Conservation (phyloP, 108 stramenopile species). For the Skeletonema marinoi region DNA sequence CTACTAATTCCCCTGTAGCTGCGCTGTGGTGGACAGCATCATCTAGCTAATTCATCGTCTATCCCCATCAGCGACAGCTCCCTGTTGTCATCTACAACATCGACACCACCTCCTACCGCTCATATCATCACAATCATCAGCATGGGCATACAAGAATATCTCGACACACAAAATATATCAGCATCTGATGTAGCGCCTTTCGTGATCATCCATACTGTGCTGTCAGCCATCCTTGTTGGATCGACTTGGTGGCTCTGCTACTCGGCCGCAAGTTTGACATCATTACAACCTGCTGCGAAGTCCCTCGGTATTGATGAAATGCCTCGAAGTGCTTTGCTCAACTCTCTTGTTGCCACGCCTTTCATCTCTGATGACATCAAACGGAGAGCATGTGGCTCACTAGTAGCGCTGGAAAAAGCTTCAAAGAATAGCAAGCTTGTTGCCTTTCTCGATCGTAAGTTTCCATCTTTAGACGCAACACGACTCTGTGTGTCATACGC, state of each 20-base stretch:
- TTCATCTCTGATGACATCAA: slow-evolving; percentile 31
- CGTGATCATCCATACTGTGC: slow-evolving; percentile 18
- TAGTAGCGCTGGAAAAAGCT: slow-evolving; percentile 9
- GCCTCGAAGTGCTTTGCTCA: slow-evolving; percentile 21
- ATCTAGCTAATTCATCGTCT: too few relatives aligned
- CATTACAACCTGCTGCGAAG: slow-evolving; percentile 3
- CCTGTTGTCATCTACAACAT: too few relatives aligned
- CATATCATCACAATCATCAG: not conserved
- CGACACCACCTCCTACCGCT: not conserved
- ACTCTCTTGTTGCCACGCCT: slow-evolving; percentile 14
- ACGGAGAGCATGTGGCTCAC: slow-evolving; percentile 3
- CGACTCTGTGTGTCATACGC: slow-evolving; percentile 42
- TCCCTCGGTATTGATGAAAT: slow-evolving; percentile 2
- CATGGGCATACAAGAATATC: slow-evolving; percentile 33
- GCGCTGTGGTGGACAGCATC: too few relatives aligned
- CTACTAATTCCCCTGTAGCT: too few relatives aligned
- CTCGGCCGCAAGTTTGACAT: slow-evolving; percentile 4
- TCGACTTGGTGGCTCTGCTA: slow-evolving; percentile 44
- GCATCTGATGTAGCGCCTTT: slow-evolving; percentile 32
- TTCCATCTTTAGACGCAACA: slow-evolving; percentile 41
- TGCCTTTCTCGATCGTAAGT: slow-evolving; percentile 29
- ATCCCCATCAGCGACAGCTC: too few relatives aligned
- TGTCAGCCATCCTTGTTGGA: slow-evolving; percentile 36
- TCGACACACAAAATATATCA: slow-evolving; percentile 19
- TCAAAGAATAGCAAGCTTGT: slow-evolving; percentile 38